Evolutionary conservation across 139 green algal species (phyloP), one percentile per base, ranked within the genome.

Genomic region (Bryopsis sp.): DNA sequence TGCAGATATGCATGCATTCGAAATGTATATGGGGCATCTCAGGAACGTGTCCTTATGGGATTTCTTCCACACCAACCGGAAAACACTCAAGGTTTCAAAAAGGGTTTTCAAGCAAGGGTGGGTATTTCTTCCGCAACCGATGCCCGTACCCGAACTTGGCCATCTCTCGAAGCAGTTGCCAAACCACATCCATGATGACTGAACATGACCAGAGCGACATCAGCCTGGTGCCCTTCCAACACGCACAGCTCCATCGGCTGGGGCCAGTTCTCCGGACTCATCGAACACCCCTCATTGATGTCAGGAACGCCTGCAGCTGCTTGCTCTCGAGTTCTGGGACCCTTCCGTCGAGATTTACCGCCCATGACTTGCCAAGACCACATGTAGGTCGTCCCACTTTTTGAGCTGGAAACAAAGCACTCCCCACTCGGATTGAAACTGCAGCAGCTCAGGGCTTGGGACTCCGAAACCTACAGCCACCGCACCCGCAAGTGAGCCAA

Each of bases 131-230:
- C n/a, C n/a, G n/a, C n/a, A n/a, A n/a, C n/a, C n/a, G n/a, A n/a
- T 50, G 33, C 48, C 68, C 77, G 74, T 37, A 95, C 79, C 76
- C 79, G 67, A 24, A 90, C 81, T 39, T 58, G 76, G 38, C 85
- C 88, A 58, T 95, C 88, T 34, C 81, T 82, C 1, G 88, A 86
- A 4, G 76, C 88, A 0, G 81, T 89, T 0, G 81, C 86, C 68
- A 94, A 43, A n/a, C 37, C 69, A 7, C 68, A 37, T 15, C 88
- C 84, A 19, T 58, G 54, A 31, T 81, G 67, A 75, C 73, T 87
- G 67, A 88, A 90, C 60, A 84, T 74, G n/a, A 89, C 71, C 64
- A 89, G 73, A 11, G 74, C 66, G 2, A 95, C 71, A 57, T 88
- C 78, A 54, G 86, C 85, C 8, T 66, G 47, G 74, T 95, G 88